phyloP scores from a whole-genome alignment of 805 yeast species.

The Ogataea philodendri region DNA sequence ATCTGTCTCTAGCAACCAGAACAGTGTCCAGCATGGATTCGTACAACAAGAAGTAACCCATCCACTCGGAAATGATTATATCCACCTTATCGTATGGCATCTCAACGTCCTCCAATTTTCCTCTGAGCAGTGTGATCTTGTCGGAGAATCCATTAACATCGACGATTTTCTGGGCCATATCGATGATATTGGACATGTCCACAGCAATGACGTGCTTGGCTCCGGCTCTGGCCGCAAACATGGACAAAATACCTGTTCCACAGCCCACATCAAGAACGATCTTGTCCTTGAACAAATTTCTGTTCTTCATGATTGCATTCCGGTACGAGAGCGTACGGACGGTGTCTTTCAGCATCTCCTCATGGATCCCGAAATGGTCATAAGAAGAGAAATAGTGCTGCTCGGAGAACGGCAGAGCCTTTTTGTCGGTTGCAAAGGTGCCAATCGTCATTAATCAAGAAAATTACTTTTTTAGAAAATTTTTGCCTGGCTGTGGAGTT shows the following conservation, averaged over 20 bases:
- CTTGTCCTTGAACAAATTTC: conserved; percentile 86
- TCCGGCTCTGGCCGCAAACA: conserved; percentile 99
- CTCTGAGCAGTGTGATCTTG: conserved; percentile 83
- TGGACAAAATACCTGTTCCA: conserved; percentile 95
- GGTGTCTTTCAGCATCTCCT: conserved; percentile 96
- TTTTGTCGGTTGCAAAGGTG: conserved; percentile 59
- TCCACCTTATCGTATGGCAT: conserved; percentile 89
- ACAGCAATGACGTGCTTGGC: conserved; percentile 97
- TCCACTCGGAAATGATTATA: conserved; percentile 96
- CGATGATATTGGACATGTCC: conserved; percentile 95
- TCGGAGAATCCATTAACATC: conserved; percentile 79
- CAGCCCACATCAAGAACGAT: conserved; percentile 97
- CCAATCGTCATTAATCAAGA: conserved; percentile 9
- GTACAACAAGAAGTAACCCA: conserved; percentile 95
- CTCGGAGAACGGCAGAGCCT: conserved; percentile 64
- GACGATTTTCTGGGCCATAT: conserved; percentile 90
- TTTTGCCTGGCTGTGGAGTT: conserved; percentile 12
- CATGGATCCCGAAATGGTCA: conserved; percentile 97
- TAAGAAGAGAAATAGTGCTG: conserved; percentile 95
- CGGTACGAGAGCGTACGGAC: conserved; percentile 90
- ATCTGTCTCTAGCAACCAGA: conserved; percentile 87
- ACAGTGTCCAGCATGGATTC: conserved; percentile 99
- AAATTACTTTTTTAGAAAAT: conserved; percentile 7
- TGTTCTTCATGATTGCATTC: conserved; percentile 87
- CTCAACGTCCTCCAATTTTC: conserved; percentile 89